Conservation (phyloP, 225 moss, liverwort and hornwort genomes). For the Polytrichum commune region DNA sequence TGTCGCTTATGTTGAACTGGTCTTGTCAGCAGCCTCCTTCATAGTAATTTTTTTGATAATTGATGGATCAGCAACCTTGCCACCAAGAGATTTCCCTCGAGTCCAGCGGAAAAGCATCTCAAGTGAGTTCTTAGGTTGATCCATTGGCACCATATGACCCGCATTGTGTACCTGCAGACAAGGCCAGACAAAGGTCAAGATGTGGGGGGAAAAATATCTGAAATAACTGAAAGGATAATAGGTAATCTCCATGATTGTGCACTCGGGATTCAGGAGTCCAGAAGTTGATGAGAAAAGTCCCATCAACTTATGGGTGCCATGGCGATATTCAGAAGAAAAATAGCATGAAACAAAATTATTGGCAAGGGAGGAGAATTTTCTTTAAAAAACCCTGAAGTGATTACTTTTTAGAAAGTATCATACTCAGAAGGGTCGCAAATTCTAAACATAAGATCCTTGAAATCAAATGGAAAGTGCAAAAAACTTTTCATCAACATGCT, state of each 20-base stretch:
- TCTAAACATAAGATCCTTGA: no score
- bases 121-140: constrained; percentile 61
- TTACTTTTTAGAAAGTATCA: no score
- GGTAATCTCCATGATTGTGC: no score
- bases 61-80: constrained; percentile 11
- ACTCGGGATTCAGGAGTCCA: background rate
- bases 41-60: constrained; percentile 34
- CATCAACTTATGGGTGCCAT: no score
- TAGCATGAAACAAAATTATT: no score
- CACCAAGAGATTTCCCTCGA: constrained; percentile 42
- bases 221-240: background rate
- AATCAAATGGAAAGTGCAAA: no score
- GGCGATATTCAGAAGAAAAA: no score
- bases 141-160: constrained; percentile 74
- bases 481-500: no score
- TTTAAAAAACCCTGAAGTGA: no score
- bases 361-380: no score
- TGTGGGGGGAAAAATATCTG: no score
- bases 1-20: background rate
- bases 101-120: constrained; percentile 72
- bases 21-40: constrained; percentile 13
- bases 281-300: background rate
- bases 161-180: constrained; percentile 46
- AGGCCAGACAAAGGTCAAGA: background rate
- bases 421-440: no score